phyloP scores from a whole-genome alignment of 1,139 yeast species.

The Geotrichum cucujoidarum region DNA sequence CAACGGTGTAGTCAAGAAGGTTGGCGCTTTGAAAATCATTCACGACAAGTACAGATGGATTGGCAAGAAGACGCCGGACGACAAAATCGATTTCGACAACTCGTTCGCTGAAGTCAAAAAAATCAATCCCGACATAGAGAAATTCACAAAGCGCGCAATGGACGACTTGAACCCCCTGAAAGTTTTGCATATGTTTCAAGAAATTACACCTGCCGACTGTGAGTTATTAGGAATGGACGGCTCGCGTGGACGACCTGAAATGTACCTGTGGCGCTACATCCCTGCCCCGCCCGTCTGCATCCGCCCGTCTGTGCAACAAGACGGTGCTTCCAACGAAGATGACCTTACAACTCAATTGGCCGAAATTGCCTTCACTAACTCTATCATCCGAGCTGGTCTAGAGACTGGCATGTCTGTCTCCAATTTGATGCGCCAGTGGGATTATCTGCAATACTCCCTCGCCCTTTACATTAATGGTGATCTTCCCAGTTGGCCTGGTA shows the following conservation, averaged over 20 bases:
- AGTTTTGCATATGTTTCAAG: conserved; percentile 81
- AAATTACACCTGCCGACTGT: conserved; percentile 79
- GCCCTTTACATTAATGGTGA: conserved; percentile 98
- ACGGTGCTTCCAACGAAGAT: conserved; percentile 91
- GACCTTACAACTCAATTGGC: conserved; percentile 94
- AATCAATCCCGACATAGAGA: conserved; percentile 83
- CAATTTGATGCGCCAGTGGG: conserved; percentile 98
- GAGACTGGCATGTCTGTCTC: conserved; percentile 91
- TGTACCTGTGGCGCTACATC: conserved; percentile 92
- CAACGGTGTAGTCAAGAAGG: conserved; percentile 96
- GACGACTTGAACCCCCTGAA: conserved; percentile 94
- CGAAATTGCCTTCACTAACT: conserved; percentile 94
- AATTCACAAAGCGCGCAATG: conserved; percentile 78
- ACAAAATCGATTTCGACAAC: conserved; percentile 74
- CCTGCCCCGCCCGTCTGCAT: conserved; percentile 99
- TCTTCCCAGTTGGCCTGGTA: conserved; percentile 49
- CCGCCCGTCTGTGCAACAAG: conserved; percentile 96
- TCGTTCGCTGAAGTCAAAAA: conserved; percentile 64
- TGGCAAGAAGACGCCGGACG: conserved; percentile 84
- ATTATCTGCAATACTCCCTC: conserved; percentile 85
- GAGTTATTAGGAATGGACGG: conserved; percentile 90
- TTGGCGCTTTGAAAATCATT: conserved; percentile 90
- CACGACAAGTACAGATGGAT: conserved; percentile 96
- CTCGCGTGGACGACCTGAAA: conserved; percentile 87
- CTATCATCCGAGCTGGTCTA: conserved; percentile 87